Base-by-base conservation (phyloP, 164 flowering plant genomes). In the Kingdonia uniflora region DNA sequence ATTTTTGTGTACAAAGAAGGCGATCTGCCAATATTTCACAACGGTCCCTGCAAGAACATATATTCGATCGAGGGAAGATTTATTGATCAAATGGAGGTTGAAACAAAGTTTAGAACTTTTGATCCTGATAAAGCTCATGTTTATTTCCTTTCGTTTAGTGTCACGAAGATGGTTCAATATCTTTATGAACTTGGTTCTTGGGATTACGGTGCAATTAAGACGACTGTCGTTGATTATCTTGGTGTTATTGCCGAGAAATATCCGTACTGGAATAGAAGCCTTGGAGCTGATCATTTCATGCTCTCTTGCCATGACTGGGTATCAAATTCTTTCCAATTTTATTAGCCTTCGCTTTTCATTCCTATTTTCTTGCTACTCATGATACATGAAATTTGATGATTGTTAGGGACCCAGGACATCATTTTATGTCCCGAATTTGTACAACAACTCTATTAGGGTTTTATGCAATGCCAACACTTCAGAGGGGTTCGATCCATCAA, bases 251-350 rank as follows among this genome's bases (percentile, higher is more conserved):
- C 78, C 15, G 11, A 15, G 0, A 74, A 56, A 35, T 56, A 80
- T 64, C 80, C 76, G 5, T 81, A 58, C 49, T 78, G 87, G 81
- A 78, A 78, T 49, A 71, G 75, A 61, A 81, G 80, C 65, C 70
- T 57, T 47, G 87, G 83, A 1, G 75, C 71, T 25, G 87, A 81
- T 59, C 81, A 81, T 49, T 65, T 76, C 73, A 78, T 81, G 81
- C 67, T 78, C 5, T 69, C 87, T 19, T 81, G 87, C 65, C 86
- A 81, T 57, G 87, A 76, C 42, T 74, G 83, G 82, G 86, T 80
- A 60, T 16, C 19, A 24, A 11, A 1, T 14, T 48, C n/a, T 17
- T 14, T 17, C n/a, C 2, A 2, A 42, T 14, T 42, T 17, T 14
- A 13, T n/a, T 6, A 13, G 4, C 12, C 6, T 17, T 13, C 29